Percentiles rank a stretch among this genome's conserved stretches.
Evolutionary conservation across 2,329 filamentous ascomycete species (phyloP).

Genomic region (Ophiostoma himal-ulmi): DNA sequence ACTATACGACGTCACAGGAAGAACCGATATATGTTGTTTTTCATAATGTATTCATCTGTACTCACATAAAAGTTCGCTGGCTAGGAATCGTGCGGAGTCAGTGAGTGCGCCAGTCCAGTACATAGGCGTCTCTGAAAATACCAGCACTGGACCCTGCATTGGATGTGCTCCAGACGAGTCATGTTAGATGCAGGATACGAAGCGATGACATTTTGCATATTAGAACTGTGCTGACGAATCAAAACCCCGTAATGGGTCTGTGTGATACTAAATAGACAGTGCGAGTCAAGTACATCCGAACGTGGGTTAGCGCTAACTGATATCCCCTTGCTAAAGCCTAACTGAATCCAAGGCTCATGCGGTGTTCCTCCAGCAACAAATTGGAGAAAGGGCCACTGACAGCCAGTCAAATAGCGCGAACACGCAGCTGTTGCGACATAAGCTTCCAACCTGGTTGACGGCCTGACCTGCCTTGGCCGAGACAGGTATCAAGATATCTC

Average conservation of each 20-base stretch:
- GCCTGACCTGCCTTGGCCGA: slow-evolving; percentile 1
- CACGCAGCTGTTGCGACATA: slow-evolving; percentile 18
- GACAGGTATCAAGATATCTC: neutral
- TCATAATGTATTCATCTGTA: neutral
- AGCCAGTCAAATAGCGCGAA: slow-evolving; percentile 13
- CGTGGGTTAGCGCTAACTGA: neutral
- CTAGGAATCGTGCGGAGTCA: too few species aligned
- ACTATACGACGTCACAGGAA: neutral
- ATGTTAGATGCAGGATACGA: neutral
- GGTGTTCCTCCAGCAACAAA: slow-evolving; percentile 22
- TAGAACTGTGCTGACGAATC: too few species aligned
- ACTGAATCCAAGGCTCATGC: neutral
- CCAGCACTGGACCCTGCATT: slow-evolving; percentile 2
- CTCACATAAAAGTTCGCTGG: too few species aligned
- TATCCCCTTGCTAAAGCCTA: neutral
- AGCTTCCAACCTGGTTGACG: neutral
- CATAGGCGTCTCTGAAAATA: neutral
- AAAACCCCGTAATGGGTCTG: neutral
- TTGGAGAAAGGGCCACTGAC: neutral
- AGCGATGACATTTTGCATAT: neutral
- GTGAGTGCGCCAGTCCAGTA: too few species aligned
- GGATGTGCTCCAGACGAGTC: neutral
- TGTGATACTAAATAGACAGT: neutral
- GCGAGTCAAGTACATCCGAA: neutral
- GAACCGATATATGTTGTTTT: neutral